Evolutionary conservation across 495 filamentous ascomycete species (phyloP).

Genomic region (Xylaria scruposa): DNA sequence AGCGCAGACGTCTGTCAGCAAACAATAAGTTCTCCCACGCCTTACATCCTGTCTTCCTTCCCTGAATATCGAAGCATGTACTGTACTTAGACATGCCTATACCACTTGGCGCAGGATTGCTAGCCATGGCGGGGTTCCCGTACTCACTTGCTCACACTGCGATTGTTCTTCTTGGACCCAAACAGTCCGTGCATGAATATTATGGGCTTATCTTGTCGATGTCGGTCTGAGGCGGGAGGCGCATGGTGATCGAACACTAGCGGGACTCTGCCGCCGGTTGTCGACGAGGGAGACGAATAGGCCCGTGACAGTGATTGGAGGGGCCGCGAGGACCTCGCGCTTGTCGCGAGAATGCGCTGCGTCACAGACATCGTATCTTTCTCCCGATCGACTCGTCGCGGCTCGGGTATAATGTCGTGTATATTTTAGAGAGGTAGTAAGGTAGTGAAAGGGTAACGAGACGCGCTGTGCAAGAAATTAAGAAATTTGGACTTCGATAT

Average conservation of each 20-base stretch:
- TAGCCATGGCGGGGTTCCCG: background rate
- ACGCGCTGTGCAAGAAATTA: background rate
- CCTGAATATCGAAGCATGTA: background rate
- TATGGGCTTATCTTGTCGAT: conserved; percentile 67
- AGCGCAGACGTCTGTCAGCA: conserved; percentile 26
- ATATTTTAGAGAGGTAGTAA: background rate
- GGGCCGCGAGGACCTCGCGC: conserved; percentile 2
- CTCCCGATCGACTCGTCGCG: background rate
- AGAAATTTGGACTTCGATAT: conserved; percentile 10
- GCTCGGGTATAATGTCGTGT: background rate
- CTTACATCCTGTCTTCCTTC: background rate
- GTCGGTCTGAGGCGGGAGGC: conserved; percentile 49
- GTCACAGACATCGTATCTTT: conserved; percentile 9
- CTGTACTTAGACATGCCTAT: background rate
- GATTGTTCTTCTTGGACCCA: conserved; percentile 94
- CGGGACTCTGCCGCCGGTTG: conserved; percentile 36
- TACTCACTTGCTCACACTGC: conserved; percentile 96
- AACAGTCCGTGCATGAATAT: conserved; percentile 94
- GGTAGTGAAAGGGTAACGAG: background rate
- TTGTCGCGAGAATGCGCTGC: conserved; percentile 18
- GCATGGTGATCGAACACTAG: conserved; percentile 67
- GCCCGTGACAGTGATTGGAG: background rate
- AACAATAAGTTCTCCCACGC: background rate
- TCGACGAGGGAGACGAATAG: conserved; percentile 14
- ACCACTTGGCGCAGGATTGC: background rate